phyloP scores from a whole-genome alignment of 805 yeast genomes.

The Metschnikowia aberdeeniae region DNA sequence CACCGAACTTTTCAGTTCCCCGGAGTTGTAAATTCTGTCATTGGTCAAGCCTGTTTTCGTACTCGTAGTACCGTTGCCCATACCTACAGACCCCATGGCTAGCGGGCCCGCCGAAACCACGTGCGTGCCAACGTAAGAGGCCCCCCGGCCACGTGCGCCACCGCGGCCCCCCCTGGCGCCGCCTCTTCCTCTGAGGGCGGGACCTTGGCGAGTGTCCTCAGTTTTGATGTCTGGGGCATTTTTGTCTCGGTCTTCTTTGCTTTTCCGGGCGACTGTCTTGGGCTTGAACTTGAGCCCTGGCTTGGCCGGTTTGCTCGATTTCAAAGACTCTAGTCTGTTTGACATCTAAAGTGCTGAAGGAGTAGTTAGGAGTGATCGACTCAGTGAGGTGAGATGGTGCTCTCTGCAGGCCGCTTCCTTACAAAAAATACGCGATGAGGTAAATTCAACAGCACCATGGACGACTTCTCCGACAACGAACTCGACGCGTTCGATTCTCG shows the following conservation, averaged over 20 bases:
- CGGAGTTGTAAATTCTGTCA: slow-evolving; percentile 44
- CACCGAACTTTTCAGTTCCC: slow-evolving; percentile 33
- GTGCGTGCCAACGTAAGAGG: slow-evolving; percentile 49
- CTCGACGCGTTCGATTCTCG: slow-evolving; percentile 65
- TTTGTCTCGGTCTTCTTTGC: slow-evolving; percentile 79
- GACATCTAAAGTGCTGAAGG: slow-evolving; percentile 24
- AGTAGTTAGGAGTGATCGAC: no score
- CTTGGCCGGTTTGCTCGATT: slow-evolving; percentile 36
- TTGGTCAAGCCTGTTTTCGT: slow-evolving; percentile 25
- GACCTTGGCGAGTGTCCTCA: slow-evolving; percentile 21
- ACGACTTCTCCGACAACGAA: slow-evolving; percentile 38
- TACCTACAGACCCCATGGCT: slow-evolving; percentile 57
- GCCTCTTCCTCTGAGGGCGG: slow-evolving; percentile 23
- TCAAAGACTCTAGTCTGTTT: slow-evolving; percentile 40
- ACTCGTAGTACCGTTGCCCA: slow-evolving; percentile 30
- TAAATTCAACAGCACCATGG: not conserved
- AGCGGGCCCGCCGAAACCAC: slow-evolving; percentile 71
- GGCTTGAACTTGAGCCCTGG: slow-evolving; percentile 77
- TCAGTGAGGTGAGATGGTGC: not conserved
- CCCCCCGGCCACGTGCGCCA: slow-evolving; percentile 36
- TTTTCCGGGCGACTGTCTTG: slow-evolving; percentile 77
- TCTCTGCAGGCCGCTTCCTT: not conserved
- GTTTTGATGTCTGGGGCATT: slow-evolving; percentile 55
- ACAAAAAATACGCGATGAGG: slow-evolving; percentile 5
- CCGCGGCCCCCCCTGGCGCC: slow-evolving; percentile 29